Conservation (phyloP, 164 flowering plant genomes). For the Saururus chinensis region DNA sequence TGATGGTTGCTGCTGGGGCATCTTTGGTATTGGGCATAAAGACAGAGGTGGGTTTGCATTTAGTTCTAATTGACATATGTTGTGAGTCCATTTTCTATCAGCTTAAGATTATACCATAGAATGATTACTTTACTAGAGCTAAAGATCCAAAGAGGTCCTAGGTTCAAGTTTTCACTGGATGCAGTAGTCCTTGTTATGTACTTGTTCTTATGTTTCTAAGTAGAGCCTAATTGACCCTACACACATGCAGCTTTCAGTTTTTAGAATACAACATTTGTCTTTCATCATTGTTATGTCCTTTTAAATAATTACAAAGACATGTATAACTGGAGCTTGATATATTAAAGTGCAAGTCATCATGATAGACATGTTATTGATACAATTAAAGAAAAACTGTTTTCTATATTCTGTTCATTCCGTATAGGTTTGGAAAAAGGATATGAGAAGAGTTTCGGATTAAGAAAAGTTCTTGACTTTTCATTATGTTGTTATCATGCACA, state of each 20-base stretch:
- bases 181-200: no score
- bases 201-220: no score
- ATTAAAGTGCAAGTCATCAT: not conserved
- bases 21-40: slow-evolving; percentile 87
- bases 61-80: not conserved
- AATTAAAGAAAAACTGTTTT: not conserved
- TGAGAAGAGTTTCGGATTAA: no score
- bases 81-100: not conserved
- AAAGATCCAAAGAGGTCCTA: no score
- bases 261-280: no score
- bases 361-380: not conserved
- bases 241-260: no score
- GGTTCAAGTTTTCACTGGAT: not conserved
- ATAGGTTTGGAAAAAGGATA: no score
- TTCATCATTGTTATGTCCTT: not conserved
- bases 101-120: not conserved
- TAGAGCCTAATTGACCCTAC: no score
- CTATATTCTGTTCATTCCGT: not conserved
- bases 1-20: slow-evolving; percentile 90
- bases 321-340: not conserved
- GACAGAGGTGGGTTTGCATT: slow-evolving; percentile 61
- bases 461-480: no score
- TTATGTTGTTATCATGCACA: no score
- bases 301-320: not conserved
- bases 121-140: no score